Base-by-base conservation (phyloP, 371 early-diverging fungal genomes). In the Saksenaea vasiformis region DNA sequence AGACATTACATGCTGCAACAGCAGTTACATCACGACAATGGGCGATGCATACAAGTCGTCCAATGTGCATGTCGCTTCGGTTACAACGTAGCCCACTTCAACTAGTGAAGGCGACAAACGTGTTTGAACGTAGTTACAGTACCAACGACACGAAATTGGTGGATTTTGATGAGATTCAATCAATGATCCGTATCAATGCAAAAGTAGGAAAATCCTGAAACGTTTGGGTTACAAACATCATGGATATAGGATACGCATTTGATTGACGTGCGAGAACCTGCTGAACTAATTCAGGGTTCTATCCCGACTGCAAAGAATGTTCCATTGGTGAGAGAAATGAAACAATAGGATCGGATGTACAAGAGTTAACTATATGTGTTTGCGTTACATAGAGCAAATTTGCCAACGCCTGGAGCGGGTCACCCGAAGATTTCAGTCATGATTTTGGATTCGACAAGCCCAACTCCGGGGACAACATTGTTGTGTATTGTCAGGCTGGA, bases 401-500 rank as follows among this genome's bases (percentile, higher is more conserved):
- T 54, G 67, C 68, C 0, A 56, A 62, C 15, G 88, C 88, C 26
- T 85, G 85, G 71, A 64, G 63, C 13, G 68, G 77, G 59, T 72
- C 80, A 10, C 62, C 73, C 1, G 66, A 72, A 9, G 76, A 79
- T 13, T 88, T 88, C 60, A 66, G 79, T 56, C 69, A 78, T 14
- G 69, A 75, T 44, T 87, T 80, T 68, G 81, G 87, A 11, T 82
- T 87, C 58, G 75, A 78, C 27, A 79, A 83, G 56, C 82, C 82
- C n/a, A 34, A 44, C 11, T 65, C 62, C n/a, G 66, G 70, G 5
- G 68, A 71, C 11, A 75, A 71, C 56, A 60, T 85, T n/a, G 76
- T 86, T 58, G 73, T 88, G 38, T 88, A 88, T 66, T 88, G 88
- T 65, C 79, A 80, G 60, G 82, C 80, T 24, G 88, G 88, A n/a